These are phyloP conservation scores for Aspergillus aculeatus DNA, from an alignment of 2,329 filamentous ascomycete genomes.

Conservation along the genomic window DNA sequence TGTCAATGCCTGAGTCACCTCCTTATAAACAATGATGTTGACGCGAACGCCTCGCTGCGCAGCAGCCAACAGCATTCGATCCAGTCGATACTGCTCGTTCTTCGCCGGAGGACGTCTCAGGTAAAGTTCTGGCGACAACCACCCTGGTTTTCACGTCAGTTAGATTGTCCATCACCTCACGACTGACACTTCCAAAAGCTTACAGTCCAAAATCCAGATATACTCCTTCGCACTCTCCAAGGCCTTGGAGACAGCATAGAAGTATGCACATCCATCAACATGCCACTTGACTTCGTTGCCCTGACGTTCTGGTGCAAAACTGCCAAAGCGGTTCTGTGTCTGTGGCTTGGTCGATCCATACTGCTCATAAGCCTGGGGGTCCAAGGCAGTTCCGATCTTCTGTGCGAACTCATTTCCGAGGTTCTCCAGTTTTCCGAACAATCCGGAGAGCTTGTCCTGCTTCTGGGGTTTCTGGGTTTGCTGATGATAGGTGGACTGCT, in stretches of 20 bases:
- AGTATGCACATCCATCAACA: slow-evolving; percentile 79
- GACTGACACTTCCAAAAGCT: slow-evolving; percentile 9
- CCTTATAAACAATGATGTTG: slow-evolving; percentile 89
- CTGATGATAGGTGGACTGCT: slow-evolving; percentile 25
- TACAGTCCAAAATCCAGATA: slow-evolving; percentile 81
- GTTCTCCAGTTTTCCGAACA: slow-evolving; percentile 58
- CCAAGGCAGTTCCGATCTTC: slow-evolving; percentile 47
- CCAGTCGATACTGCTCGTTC: slow-evolving; percentile 80
- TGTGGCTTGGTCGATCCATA: slow-evolving; percentile 38
- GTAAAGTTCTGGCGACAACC: slow-evolving; percentile 84
- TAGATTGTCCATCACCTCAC: slow-evolving; percentile 7
- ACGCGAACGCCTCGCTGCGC: slow-evolving; percentile 81
- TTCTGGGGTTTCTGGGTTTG: slow-evolving; percentile 28
- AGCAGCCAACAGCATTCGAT: slow-evolving; percentile 76
- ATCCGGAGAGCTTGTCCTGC: slow-evolving; percentile 42
- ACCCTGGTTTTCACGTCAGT: slow-evolving; percentile 49
- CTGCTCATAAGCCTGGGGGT: slow-evolving; percentile 50
- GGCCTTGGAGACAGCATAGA: slow-evolving; percentile 79
- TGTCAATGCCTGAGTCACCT: slow-evolving; percentile 77
- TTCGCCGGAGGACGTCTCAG: slow-evolving; percentile 76
- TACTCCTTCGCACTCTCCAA: slow-evolving; percentile 73
- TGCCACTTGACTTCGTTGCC: slow-evolving; percentile 82
- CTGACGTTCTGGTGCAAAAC: slow-evolving; percentile 70
- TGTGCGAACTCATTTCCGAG: slow-evolving; percentile 53
- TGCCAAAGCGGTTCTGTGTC: slow-evolving; percentile 53